Conservation (phyloP, 768 basidiomycete genomes). For the Sarcodon sp. region DNA sequence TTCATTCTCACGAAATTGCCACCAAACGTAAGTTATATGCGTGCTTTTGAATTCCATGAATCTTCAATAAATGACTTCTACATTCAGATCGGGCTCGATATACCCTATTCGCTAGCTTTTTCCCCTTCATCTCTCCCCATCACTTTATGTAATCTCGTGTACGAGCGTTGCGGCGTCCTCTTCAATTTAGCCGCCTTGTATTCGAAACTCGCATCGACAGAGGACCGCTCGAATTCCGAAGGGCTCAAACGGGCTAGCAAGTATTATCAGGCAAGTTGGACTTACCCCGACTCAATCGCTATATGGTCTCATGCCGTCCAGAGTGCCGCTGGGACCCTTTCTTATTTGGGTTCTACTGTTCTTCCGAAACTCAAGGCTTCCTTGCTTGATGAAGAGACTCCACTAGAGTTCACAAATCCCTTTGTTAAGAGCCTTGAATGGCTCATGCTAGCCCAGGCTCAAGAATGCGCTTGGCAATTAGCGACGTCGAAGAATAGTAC, state of each 20-base stretch:
- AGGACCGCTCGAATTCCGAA: constrained; percentile 60
- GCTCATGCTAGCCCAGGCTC: constrained; percentile 87
- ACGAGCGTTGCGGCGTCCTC: constrained; percentile 66
- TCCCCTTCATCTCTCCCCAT: constrained; percentile 41
- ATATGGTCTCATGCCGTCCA: constrained; percentile 10
- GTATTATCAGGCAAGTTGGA: constrained; percentile 47
- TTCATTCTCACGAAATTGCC: constrained; percentile 82
- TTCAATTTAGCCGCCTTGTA: constrained; percentile 86
- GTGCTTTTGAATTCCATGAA: background rate
- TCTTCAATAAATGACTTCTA: constrained; percentile 4
- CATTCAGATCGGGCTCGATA: constrained; percentile 51
- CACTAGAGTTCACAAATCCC: constrained; percentile 51
- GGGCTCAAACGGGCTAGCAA: constrained; percentile 73
- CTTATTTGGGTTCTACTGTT: constrained; percentile 40
- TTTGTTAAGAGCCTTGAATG: constrained; percentile 54
- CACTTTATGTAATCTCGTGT: constrained; percentile 60
- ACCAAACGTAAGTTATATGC: constrained; percentile 40
- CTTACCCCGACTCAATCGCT: background rate
- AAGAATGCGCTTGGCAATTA: constrained; percentile 91
- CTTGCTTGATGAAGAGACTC: constrained; percentile 36
- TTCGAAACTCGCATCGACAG: constrained; percentile 60
- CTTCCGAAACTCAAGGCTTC: constrained; percentile 35
- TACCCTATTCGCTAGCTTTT: constrained; percentile 69
- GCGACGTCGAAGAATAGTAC: constrained; percentile 63
- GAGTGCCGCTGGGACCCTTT: constrained; percentile 66